Evolutionary conservation across 2,329 filamentous ascomycete species (phyloP).

Genomic region (Apiospora aurea): DNA sequence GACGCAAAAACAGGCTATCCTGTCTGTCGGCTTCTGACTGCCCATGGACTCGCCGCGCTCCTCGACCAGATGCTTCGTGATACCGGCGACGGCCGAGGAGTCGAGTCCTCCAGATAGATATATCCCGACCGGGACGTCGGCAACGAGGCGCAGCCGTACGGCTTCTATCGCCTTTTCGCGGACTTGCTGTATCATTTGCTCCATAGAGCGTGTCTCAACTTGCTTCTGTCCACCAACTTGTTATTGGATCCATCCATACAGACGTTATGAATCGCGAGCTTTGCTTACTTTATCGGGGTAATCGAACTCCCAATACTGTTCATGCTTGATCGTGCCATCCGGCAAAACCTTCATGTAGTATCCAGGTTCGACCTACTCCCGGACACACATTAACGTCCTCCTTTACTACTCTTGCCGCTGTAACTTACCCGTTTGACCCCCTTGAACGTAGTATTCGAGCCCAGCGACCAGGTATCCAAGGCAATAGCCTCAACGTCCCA

Average conservation of each 20-base stretch:
- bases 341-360: conserved; percentile 46
- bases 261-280: neutral
- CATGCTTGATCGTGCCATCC: conserved; percentile 33
- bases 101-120: conserved; percentile 66
- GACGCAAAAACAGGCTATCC: conserved; percentile 55
- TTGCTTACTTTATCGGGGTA: conserved; percentile 57
- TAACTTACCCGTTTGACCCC: conserved; percentile 44
- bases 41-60: conserved; percentile 55
- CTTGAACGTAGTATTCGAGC: conserved; percentile 54
- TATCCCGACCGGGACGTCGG: conserved; percentile 64
- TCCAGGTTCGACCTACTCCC: conserved; percentile 46
- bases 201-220: conserved; percentile 51
- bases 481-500: conserved; percentile 59
- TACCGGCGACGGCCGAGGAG: conserved; percentile 63
- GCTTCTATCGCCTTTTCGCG: conserved; percentile 58
- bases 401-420: neutral
- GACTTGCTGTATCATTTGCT: conserved; percentile 59
- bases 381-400: conserved; percentile 39
- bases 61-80: conserved; percentile 58
- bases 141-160: conserved; percentile 58
- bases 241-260: neutral
- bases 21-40: conserved; percentile 42
- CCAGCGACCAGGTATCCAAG: conserved; percentile 47
- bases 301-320: conserved; percentile 58
- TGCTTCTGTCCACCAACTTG: conserved; percentile 32